Percentiles rank a stretch among this genome's conserved stretches.
phyloP scores from a whole-genome alignment of 352 stramenopile species.

The Pythium apleroticum region DNA sequence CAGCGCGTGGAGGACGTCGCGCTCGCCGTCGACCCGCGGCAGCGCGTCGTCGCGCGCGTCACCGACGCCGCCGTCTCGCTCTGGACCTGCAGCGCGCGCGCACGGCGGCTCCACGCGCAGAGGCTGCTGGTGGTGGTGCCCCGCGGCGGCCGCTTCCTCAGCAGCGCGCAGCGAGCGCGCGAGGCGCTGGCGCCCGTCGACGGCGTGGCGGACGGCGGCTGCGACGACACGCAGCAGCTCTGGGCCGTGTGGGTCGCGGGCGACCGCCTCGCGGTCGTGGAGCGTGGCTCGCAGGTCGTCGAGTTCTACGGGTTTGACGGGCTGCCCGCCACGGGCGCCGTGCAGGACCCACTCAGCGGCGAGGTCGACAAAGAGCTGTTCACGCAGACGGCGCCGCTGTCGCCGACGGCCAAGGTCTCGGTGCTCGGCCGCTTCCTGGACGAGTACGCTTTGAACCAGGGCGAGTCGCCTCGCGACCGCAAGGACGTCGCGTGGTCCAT shows the following conservation, averaged over 20 bases:
- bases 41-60: constrained; percentile 60
- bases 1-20: constrained; percentile 47
- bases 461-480: constrained; percentile 37
- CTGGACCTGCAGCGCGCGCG: constrained; percentile 40
- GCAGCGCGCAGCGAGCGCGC: constrained; percentile 4
- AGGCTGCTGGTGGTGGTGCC: constrained; percentile 40
- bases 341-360: not conserved
- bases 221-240: constrained; percentile 34
- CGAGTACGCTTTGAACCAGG: constrained; percentile 64
- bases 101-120: constrained; percentile 32
- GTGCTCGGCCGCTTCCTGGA: constrained; percentile 39
- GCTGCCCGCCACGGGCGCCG: constrained; percentile 26
- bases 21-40: constrained; percentile 50
- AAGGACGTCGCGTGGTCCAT: constrained; percentile 51
- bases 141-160: constrained; percentile 32
- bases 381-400: constrained; percentile 13
- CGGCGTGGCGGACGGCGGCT: constrained; percentile 25
- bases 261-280: constrained; percentile 63
- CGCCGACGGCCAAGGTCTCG: constrained; percentile 28
- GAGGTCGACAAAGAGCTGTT: not conserved
- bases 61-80: constrained; percentile 42
- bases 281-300: constrained; percentile 51
- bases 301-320: constrained; percentile 78
- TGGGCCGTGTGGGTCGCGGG: constrained; percentile 54
- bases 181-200: constrained; percentile 1